Evolutionary conservation across 129 eudicot genomes (phyloP).

Genomic region (Helichrysum umbraculigerum): DNA sequence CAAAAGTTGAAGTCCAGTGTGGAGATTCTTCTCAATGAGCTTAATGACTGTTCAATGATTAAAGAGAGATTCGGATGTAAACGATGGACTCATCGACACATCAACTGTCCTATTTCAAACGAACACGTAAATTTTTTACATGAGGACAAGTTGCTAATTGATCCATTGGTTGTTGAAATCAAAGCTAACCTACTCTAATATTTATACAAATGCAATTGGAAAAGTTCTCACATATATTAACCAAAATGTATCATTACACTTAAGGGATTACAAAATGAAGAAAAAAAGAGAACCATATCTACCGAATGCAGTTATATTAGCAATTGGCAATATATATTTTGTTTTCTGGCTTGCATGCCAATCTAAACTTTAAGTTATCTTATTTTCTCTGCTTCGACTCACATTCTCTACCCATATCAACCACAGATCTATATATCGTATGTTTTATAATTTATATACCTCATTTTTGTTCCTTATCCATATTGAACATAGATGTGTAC

Average conservation of each 20-base stretch:
- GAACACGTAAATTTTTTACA: not conserved
- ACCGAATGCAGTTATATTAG: conserved; percentile 5
- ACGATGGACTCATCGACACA: not conserved
- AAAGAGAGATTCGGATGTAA: not conserved
- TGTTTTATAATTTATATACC: too few species aligned
- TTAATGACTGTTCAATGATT: not conserved
- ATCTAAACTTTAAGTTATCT: conserved; percentile 1
- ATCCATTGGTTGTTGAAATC: conserved; percentile 9
- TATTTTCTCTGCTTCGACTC: conserved; percentile 8
- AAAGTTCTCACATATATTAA: conserved; percentile 5
- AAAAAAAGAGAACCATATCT: not conserved
- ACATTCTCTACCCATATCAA: not conserved
- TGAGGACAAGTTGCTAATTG: not conserved
- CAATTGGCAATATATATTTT: not conserved
- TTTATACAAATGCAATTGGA: not conserved
- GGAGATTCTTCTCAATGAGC: not conserved
- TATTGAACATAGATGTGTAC: not conserved
- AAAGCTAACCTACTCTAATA: not conserved
- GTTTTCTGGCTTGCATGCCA: conserved; percentile 5
- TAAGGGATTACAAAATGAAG: not conserved
- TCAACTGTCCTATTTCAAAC: not conserved
- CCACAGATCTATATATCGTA: not conserved
- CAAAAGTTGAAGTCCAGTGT: not conserved
- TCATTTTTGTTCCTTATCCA: conserved; percentile 12
- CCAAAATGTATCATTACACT: conserved; percentile 3